Conservation (phyloP, 495 filamentous ascomycete genomes). For the Aspergillus bridgeri region DNA sequence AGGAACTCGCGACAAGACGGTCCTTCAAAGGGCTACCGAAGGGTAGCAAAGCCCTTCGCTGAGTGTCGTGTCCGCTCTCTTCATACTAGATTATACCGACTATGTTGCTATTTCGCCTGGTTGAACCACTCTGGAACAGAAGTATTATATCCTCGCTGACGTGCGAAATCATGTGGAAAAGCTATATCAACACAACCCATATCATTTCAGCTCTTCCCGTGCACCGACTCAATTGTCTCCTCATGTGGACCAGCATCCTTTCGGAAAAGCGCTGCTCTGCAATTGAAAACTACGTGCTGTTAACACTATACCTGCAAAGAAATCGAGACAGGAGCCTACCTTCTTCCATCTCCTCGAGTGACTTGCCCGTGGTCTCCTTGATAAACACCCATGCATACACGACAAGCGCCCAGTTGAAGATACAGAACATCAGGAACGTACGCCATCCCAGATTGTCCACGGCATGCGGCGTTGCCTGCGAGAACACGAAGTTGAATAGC, state of each 20-base stretch:
- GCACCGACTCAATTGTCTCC: neutral
- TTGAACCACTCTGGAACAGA: too few relatives aligned
- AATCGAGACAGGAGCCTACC: neutral
- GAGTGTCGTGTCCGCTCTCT: too few relatives aligned
- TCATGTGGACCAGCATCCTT: neutral
- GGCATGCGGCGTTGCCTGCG: slow-evolving; percentile 43
- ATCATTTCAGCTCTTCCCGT: neutral
- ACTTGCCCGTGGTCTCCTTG: slow-evolving; percentile 28
- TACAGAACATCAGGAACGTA: slow-evolving; percentile 40
- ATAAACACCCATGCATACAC: slow-evolving; percentile 39
- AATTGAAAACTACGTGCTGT: neutral
- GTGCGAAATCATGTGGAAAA: too few relatives aligned
- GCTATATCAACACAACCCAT: too few relatives aligned
- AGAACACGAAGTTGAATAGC: slow-evolving; percentile 52
- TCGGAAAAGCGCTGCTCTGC: neutral
- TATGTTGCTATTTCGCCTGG: too few relatives aligned
- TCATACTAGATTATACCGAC: too few relatives aligned
- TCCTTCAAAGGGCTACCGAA: too few relatives aligned
- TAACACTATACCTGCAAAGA: neutral
- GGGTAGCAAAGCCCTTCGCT: too few relatives aligned
- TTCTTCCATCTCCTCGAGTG: slow-evolving; percentile 15
- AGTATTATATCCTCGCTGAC: too few relatives aligned
- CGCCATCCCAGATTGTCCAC: slow-evolving; percentile 40
- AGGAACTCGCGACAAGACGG: too few relatives aligned
- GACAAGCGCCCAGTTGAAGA: slow-evolving; percentile 29